Evolutionary conservation across 2,329 filamentous ascomycete species (phyloP), one percentile per base, ranked within the genome.

Genomic region (Lasiodiplodia citricola): DNA sequence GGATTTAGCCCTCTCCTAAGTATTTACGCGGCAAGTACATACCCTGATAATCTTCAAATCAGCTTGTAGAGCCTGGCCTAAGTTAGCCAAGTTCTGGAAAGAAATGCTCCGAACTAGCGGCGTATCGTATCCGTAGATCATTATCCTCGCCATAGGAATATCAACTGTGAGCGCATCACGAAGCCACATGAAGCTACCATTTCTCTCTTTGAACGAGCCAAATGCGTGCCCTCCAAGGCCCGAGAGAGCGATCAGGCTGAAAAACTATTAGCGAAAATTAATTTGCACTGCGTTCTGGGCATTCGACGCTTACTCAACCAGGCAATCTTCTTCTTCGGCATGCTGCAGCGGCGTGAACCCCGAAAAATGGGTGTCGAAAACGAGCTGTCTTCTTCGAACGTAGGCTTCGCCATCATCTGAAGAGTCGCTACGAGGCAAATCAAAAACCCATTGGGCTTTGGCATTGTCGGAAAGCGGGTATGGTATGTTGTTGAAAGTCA

Each of bases 181-280:
- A 14, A 78, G 69, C 76, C 77, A 78, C 75, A 77, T 76, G 50
- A 75, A 68, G 6, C 52, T 18, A 2, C 72, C 72, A 11, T 62
- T 68, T 57, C 68, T 69, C 35, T 74, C 73, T 60, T 77, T 77
- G 68, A 78, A 79, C 2, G 77, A 79, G 3, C 72, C 74, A 51
- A 74, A 79, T 1, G 75, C 75, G 66, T 78, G 75, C 13, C 73
- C 71, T 25, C 73, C 74, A 11, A 77, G 72, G 2, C 73, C 74
- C 5, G 38, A 69, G 13, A 73, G 4, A 7, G 71, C 63, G 31
- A 73, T 51, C 44, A 70, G 13, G 63, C 70, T 69, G n/a, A 6
- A 21, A 55, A 4, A 1, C 44, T 21, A 31, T 50, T 44, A 65
- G 35, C 11, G 31, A 14, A n/a, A 16, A 41, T 25, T 0, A 16